Evolutionary conservation across 805 yeast species (phyloP), one percentile per base, ranked within the genome.

Genomic region (Wickerhamomyces sydowiorum): DNA sequence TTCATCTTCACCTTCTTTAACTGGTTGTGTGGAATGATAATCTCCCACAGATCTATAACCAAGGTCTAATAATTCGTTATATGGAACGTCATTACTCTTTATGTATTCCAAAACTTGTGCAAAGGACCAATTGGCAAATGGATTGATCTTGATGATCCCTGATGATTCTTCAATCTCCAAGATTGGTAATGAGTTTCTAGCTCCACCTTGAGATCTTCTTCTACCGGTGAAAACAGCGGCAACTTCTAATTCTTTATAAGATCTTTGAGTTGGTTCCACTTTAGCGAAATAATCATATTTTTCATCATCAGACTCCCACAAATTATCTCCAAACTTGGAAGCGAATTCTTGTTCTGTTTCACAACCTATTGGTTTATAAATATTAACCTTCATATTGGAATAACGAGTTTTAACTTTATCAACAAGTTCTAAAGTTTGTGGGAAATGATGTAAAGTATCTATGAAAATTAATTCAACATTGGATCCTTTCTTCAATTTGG

Each of bases 1-100:
- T 62, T 91, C 98, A 57, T 91, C 97, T 59, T 88, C 97, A 9
- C 95, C 96, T 36, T 85, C 96, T 7, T 67, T 73, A 10, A 87
- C 95, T 2, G 98, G 97, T 24, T 66, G 79, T 0, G 98, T 91
- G 1, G 96, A 86, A 62, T 91, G 98, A 76, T 90, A 91, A 62
- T 91, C 98, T 1, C 98, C 98, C 14, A 91, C 76, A 1, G 96
- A 86, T 56, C 88, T 82, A 64, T 90, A 91, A 1, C 97, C 97
- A 42, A 80, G 66, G 61, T 89, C 91, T 29, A 91, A 66, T 27
- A 91, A 69, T 47, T 76, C 88, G 57, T 91, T 91, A 65, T 85
- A 87, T 4, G 97, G 96, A 13, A 90, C 96, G 12, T 76, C 52
- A 59, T 88, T 66, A 29, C 68, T 72, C 44, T 81, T 80, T 45